Conservation (phyloP, 768 basidiomycete species). For the Hypholoma sublateritium region DNA sequence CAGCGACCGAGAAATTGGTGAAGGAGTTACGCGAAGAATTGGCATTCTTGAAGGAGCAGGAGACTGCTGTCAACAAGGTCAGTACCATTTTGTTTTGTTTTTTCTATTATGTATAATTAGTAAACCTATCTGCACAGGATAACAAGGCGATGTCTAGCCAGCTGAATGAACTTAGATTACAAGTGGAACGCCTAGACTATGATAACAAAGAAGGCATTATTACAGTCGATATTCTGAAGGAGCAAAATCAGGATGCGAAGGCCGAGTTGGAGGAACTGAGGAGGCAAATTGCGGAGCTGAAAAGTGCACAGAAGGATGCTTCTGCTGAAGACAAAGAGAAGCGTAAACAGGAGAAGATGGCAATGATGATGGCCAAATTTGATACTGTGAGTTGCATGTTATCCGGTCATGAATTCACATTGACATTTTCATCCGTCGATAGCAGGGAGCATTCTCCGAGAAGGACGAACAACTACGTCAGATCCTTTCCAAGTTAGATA, state of each 20-base stretch:
- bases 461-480: conserved; percentile 92
- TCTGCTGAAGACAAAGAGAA: conserved; percentile 97
- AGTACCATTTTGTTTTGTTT: conserved; percentile 9
- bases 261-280: conserved; percentile 87
- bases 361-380: conserved; percentile 99
- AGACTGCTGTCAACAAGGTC: conserved; percentile 75
- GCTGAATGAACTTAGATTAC: conserved; percentile 87
- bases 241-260: conserved; percentile 87
- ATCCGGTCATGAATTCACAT: background rate
- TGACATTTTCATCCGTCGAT: conserved; percentile 16
- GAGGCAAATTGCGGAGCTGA: conserved; percentile 76
- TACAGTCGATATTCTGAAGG: conserved; percentile 91
- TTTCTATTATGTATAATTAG: background rate
- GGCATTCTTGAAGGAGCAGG: conserved; percentile 88
- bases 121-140: conserved; percentile 50
- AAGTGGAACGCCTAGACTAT: conserved; percentile 90
- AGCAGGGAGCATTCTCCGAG: conserved; percentile 95
- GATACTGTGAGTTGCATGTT: conserved; percentile 67
- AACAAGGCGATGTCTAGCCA: conserved; percentile 94
- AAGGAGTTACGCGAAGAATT: conserved; percentile 90
- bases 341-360: conserved; percentile 99
- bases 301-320: conserved; percentile 78
- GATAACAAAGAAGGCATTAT: conserved; percentile 95
- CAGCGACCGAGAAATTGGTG: conserved; percentile 80
- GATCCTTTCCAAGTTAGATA: conserved; percentile 81